Base-by-base conservation (phyloP, 768 basidiomycete species). In the Nevesoporus exiguus region DNA sequence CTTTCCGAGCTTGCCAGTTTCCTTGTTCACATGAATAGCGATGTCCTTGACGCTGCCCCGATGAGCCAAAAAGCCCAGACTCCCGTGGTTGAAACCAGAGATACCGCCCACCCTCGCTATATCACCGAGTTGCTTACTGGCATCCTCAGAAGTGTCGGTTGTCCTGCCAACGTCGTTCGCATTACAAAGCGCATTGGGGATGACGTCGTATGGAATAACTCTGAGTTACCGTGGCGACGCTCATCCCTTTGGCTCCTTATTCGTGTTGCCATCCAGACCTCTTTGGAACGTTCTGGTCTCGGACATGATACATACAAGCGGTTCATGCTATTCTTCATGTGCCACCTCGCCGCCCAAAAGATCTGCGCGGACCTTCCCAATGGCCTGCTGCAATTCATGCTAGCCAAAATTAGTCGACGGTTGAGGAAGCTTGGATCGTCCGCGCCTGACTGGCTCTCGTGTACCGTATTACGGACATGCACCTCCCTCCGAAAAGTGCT, bases 211-310 rank as follows among this genome's bases (percentile, higher is more conserved):
- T 78, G 78, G 75, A 36, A 69, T 5, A 51, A 67, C 24, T 66
- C 74, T 2, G 45, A 59, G 25, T 65, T 70, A 14, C 49, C 81
- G 69, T 83, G 80, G 80, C 66, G 82, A 22, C 69, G 81, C 25
- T 77, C 78, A 9, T 66, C 77, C 1, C 66, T 79, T 11, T 82
- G 80, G 80, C 73, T 81, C 4, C 61, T 79, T 14, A 61, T 79
- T 34, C 76, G 79, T 14, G 76, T 82, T 5, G 70, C 71, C 2
- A 55, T 79, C 25, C 78, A 80, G 58, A 76, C 71, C 0, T 69
- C 73, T 0, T 61, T 73, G 19, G 56, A 49, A 21, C 60, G 55
- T 34, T 59, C 59, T 40, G 41, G n/a, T 34, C n/a, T 53, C 14
- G 67, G 59, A 4, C 39, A 22, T 3, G 37, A 24, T 4, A 46